A percentile compares a stretch with the other conserved stretches of the same genome.
These are phyloP conservation scores for Neoascochyta sp. DNA, from an alignment of 2,329 filamentous ascomycete genomes.

Conservation along the genomic window DNA sequence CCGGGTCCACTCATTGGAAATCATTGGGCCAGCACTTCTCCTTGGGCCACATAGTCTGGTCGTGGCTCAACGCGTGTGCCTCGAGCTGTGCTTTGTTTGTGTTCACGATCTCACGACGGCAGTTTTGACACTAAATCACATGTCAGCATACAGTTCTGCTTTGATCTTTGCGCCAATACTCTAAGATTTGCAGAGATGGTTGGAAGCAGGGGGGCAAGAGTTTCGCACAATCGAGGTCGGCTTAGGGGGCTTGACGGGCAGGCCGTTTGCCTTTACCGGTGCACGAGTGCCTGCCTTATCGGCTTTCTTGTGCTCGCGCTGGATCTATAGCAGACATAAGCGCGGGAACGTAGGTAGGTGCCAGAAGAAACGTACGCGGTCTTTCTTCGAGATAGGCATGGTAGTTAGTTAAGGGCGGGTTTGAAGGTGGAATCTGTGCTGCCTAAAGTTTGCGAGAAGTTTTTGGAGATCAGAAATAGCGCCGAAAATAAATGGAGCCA, in stretches of 20 bases:
- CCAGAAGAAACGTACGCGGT: conserved; percentile 30
- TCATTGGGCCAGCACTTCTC: conserved; percentile 58
- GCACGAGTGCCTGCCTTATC: conserved; percentile 54
- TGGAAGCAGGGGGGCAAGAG: not conserved
- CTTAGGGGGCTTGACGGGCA: conserved; percentile 54
- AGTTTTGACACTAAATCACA: conserved; percentile 47
- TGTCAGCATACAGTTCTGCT: conserved; percentile 7
- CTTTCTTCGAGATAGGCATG: conserved; percentile 52
- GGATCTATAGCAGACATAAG: no score
- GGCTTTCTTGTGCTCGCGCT: conserved; percentile 54
- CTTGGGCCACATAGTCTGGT: conserved; percentile 51
- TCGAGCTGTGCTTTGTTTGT: conserved; percentile 52
- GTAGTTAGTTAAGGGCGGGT: conserved; percentile 6
- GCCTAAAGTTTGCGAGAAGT: no score
- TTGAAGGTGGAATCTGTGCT: no score
- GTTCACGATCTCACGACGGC: conserved; percentile 51
- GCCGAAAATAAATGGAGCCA: no score
- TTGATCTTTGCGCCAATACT: not conserved
- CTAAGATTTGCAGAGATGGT: not conserved
- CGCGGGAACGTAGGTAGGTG: not conserved
- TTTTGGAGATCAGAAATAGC: no score
- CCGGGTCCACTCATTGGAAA: conserved; percentile 16
- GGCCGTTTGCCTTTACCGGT: conserved; percentile 54
- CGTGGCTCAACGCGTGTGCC: conserved; percentile 53
- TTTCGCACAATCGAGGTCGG: conserved; percentile 47